Evolutionary conservation across 768 basidiomycete genomes (phyloP).

Genomic region (Suillus fuscotomentosus): DNA sequence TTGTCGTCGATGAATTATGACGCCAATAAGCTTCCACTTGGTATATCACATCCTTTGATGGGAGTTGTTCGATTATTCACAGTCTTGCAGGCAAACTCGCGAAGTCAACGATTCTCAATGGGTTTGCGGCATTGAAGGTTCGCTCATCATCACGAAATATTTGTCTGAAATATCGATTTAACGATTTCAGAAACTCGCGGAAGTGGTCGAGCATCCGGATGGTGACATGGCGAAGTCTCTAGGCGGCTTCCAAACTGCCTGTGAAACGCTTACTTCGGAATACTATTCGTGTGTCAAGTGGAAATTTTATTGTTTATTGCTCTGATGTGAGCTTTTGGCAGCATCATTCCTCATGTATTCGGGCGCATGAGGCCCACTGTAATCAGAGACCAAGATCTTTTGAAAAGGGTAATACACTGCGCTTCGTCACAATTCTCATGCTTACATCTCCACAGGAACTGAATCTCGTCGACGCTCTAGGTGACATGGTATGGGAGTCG

Average conservation of each 20-base stretch:
- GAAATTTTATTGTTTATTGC: neutral
- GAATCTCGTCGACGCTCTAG: conserved; percentile 62
- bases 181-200: conserved; percentile 40
- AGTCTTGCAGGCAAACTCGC: conserved; percentile 52
- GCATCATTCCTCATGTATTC: conserved; percentile 64
- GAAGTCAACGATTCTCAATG: conserved; percentile 57
- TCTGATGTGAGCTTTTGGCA: conserved; percentile 14
- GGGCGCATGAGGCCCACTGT: conserved; percentile 46
- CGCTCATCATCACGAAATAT: neutral
- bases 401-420: conserved; percentile 39
- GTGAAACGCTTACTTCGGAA: conserved; percentile 44
- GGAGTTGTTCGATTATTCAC: neutral
- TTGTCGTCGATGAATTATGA: conserved; percentile 67
- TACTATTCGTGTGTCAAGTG: conserved; percentile 53
- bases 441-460: conserved; percentile 41
- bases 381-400: conserved; percentile 35
- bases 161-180: neutral
- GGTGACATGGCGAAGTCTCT: conserved; percentile 36
- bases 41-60: conserved; percentile 22
- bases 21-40: conserved; percentile 61
- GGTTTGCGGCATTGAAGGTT: conserved; percentile 59
- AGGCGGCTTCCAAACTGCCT: conserved; percentile 40
- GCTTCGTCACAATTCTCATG: neutral
- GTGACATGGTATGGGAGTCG: conserved; percentile 52
- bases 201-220: conserved; percentile 48